Evolutionary conservation across 2,329 filamentous ascomycete genomes (phyloP), one percentile per base, ranked within the genome.

Genomic region (Calonectria hawksworthii): DNA sequence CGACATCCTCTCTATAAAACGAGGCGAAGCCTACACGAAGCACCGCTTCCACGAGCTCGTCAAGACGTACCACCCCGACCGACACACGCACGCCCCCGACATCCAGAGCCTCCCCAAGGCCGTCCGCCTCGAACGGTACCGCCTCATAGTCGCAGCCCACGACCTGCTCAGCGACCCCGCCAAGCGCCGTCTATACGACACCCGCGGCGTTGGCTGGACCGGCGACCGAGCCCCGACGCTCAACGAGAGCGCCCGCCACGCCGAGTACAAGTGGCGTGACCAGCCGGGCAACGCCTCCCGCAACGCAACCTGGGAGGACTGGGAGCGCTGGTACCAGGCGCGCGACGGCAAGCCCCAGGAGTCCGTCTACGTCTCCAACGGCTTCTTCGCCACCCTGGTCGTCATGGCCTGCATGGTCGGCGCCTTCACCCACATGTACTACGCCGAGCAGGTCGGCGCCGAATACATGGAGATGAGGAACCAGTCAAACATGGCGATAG

Each of bases 301-400:
- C 79, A 99, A 99, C 83, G 97, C 95, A 0, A 99, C 97, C 0
- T 99, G 97, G 97, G 97, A 99, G 83, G 97, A 99, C 84, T 98
- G 96, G 96, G 95, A 98, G 86, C 90, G 89, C 56, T 98, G 94
- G 93, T 90, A 94, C 79, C 88, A 92, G 41, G 84, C 88, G 84
- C 83, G 88, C 82, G 84, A 88, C 64, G 87, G 88, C 79, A 82
- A 80, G 81, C 83, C 83, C 76, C 86, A 85, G 77, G 86, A 89
- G 76, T 90, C 90, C 0, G 79, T 93, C 68, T 94, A 92, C 84
- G 92, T 96, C 86, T 94, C 94, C 73, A 98, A 98, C 82, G 92
- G 92, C 52, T 90, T 92, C 16, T 99, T 99, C 82, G 91, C 91
- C 8, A 78, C 82, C 16, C 85, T 98, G n/a, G 86, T 99, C 4